phyloP scores from a whole-genome alignment of 2,329 filamentous ascomycete species.

The Dendryphion nanum region DNA sequence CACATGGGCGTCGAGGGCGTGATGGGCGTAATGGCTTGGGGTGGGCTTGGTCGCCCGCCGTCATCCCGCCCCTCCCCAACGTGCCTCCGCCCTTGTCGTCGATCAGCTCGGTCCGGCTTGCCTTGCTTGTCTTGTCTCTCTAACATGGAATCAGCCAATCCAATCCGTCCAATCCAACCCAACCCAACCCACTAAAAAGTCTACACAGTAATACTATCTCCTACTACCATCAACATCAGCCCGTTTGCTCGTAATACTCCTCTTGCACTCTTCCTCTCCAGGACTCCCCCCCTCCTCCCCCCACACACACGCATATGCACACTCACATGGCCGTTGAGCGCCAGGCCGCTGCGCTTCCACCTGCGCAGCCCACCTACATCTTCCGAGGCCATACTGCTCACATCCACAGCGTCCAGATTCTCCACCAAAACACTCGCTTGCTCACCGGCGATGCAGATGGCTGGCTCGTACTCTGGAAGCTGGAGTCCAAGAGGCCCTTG shows the following conservation, averaged over 20 bases:
- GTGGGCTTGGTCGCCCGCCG: slow-evolving; percentile 4
- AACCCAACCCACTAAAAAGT: too few species aligned
- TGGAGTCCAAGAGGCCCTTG: slow-evolving; percentile 74
- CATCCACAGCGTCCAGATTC: slow-evolving; percentile 74
- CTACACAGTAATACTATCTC: too few species aligned
- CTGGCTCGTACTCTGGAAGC: slow-evolving; percentile 82
- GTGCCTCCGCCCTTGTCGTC: slow-evolving; percentile 14
- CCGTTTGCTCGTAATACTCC: neutral
- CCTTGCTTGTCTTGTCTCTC: too few species aligned
- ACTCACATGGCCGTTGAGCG: slow-evolving; percentile 30
- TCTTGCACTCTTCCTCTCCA: neutral
- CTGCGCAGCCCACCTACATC: slow-evolving; percentile 64
- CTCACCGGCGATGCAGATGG: slow-evolving; percentile 87
- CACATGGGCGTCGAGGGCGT: too few species aligned
- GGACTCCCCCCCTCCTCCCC: slow-evolving; percentile 3
- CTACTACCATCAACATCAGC: slow-evolving; percentile 23
- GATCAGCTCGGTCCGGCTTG: slow-evolving; percentile 32
- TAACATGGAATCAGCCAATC: too few species aligned
- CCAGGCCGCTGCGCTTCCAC: slow-evolving; percentile 38
- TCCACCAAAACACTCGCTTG: slow-evolving; percentile 71
- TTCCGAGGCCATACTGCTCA: slow-evolving; percentile 82
- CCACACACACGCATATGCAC: too few species aligned
- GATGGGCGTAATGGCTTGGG: too few species aligned
- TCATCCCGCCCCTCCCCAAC: slow-evolving; percentile 7
- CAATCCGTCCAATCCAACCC: too few species aligned